Evolutionary conservation across 1,284 basidiomycete genomes (phyloP), one percentile per base, ranked within the genome.

Genomic region (Puccinia horiana): DNA sequence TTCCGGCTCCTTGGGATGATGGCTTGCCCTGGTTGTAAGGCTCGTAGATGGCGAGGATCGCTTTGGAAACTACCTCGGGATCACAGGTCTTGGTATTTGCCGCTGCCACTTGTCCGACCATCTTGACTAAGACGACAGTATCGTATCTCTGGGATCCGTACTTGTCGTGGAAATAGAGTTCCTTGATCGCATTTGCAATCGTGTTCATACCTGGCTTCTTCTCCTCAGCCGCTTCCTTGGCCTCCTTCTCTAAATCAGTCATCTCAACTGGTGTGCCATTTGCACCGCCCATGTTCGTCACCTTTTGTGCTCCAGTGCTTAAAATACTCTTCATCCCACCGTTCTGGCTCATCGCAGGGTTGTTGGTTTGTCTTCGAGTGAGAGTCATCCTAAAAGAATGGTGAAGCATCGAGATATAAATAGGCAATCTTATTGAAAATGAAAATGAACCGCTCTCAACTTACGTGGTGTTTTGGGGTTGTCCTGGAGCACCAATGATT

Each of bases 141-240:
- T 78, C 61, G 65, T 67, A 23, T 23, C 29, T 44, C 0, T 32
- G 35, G 35, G 20, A 37, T 42, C 14, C 49, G 18, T 67, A 54
- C 63, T 78, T 78, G 23, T 69, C 63, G 49, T 78, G 49, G 35
- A 67, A 67, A 35, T 78, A 69, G 23, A 78, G 49, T 44, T 78
- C 44, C 4, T 69, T 78, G 35, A 52, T 52, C 16, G 76, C 76
- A 16, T 47, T 69, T 6, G 63, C 42, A 16, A 78, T 78, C 14
- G 76, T 78, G 23, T 78, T 78, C 14, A 78, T 14, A 2, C 61
- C 32, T 20, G 63, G 44, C 29, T 44, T 44, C 32, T 78, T 78
- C 47, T 78, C 76, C 35, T 67, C 76, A 1, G 76, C n/a, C 12
- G 40, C 63, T 40, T 77, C 76, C 1, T 23, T 26, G 11, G 58